These are phyloP conservation scores for Myriosclerotinia duriaeana DNA, from an alignment of 2,329 filamentous ascomycete genomes.

Conservation along the genomic window DNA sequence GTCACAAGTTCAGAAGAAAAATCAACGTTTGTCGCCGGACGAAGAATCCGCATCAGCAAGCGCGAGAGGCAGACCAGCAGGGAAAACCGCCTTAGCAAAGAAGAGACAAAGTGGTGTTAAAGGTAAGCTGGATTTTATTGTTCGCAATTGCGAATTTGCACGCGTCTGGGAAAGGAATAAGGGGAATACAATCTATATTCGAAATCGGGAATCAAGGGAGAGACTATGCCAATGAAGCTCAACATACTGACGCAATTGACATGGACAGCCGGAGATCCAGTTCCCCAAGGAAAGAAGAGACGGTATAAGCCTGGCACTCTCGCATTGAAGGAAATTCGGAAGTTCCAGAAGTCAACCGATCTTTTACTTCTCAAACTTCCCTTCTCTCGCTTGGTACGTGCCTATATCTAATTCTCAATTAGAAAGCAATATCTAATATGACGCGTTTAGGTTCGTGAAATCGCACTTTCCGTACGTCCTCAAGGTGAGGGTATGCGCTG, in stretches of 20 bases:
- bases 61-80: slow-evolving; percentile 4
- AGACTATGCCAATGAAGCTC: background rate
- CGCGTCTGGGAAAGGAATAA: background rate
- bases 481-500: slow-evolving; percentile 74
- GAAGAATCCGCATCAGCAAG: background rate
- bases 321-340: slow-evolving; percentile 86
- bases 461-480: slow-evolving; percentile 64
- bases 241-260: background rate
- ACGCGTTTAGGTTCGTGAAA: slow-evolving; percentile 61
- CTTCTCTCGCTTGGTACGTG: slow-evolving; percentile 68
- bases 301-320: slow-evolving; percentile 78
- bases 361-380: slow-evolving; percentile 79
- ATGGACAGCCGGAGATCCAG: slow-evolving; percentile 66
- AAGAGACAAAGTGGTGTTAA: slow-evolving; percentile 15
- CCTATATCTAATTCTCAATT: background rate
- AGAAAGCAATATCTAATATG: background rate
- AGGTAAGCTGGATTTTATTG: slow-evolving; percentile 17
- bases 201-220: no score
- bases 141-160: background rate
- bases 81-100: background rate
- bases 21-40: slow-evolving; percentile 9
- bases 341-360: slow-evolving; percentile 86
- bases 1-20: slow-evolving; percentile 22
- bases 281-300: slow-evolving; percentile 60
- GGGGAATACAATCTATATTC: no score